Percentiles rank a stretch among this genome's conserved stretches.
These are phyloP conservation scores for Colletotrichum ledebouriae DNA, from an alignment of 2,329 filamentous ascomycete genomes.

Conservation along the genomic window DNA sequence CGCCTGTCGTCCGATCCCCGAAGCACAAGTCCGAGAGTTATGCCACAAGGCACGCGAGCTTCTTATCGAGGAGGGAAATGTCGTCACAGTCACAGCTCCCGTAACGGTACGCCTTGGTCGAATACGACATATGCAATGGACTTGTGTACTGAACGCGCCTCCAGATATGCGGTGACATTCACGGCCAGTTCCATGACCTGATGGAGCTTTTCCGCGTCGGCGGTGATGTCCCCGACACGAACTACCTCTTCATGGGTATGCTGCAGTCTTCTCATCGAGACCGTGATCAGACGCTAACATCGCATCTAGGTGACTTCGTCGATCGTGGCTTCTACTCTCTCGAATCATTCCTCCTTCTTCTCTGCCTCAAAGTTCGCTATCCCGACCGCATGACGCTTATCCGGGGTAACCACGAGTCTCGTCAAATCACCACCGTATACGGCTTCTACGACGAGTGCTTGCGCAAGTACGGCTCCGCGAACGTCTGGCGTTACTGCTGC, in stretches of 20 bases:
- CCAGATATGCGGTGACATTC: slow-evolving; percentile 95
- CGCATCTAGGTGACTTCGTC: slow-evolving; percentile 84
- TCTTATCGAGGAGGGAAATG: slow-evolving; percentile 96
- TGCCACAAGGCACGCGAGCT: slow-evolving; percentile 98
- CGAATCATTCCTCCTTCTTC: slow-evolving; percentile 93
- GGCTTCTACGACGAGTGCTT: slow-evolving; percentile 98
- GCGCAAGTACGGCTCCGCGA: slow-evolving; percentile 94
- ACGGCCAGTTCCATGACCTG: slow-evolving; percentile 95
- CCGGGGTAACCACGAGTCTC: slow-evolving; percentile 93
- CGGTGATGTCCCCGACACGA: slow-evolving; percentile 93
- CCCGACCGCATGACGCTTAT: slow-evolving; percentile 97
- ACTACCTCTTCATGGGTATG: slow-evolving; percentile 95
- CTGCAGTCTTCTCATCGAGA: not conserved
- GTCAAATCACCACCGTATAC: slow-evolving; percentile 97
- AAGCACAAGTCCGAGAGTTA: slow-evolving; percentile 93
- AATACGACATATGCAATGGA: not conserved
- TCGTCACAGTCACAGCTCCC: slow-evolving; percentile 93
- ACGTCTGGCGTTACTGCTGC: slow-evolving; percentile 97
- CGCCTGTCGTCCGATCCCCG: slow-evolving; percentile 95
- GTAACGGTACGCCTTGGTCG: slow-evolving; percentile 76
- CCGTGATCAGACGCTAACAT: slow-evolving; percentile 3
- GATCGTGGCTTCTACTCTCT: slow-evolving; percentile 98
- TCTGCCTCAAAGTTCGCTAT: slow-evolving; percentile 97
- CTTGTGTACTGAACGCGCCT: slow-evolving; percentile 9
- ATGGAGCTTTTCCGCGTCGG: slow-evolving; percentile 98